Conservation (phyloP, 139 green algal genomes). For the Chlorella sorokiniana region DNA sequence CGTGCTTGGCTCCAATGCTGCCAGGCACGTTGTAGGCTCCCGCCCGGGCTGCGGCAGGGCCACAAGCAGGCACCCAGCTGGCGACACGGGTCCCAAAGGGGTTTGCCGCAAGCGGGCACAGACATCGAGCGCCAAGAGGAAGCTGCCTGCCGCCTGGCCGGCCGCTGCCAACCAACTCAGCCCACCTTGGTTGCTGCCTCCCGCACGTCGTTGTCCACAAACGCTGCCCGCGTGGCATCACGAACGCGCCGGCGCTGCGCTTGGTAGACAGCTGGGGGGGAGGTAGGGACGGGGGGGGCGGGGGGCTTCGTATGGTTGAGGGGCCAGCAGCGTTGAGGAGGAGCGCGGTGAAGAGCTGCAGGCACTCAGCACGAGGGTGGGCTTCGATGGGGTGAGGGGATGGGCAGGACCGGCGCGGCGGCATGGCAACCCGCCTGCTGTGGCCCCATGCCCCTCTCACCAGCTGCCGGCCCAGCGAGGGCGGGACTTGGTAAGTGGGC, state of each 20-base stretch:
- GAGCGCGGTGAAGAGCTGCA: too few species aligned
- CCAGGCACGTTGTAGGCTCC: slow-evolving; percentile 43
- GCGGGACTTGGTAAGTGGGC: slow-evolving; percentile 34
- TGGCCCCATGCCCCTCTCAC: neutral
- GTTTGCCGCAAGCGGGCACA: neutral
- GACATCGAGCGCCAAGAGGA: neutral
- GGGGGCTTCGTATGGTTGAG: too few species aligned
- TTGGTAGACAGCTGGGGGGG: slow-evolving; percentile 48
- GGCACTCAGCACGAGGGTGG: too few species aligned
- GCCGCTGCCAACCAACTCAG: neutral
- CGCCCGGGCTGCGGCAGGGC: slow-evolving; percentile 5
- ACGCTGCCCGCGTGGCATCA: slow-evolving; percentile 45
- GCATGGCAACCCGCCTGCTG: too few species aligned
- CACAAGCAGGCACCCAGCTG: neutral
- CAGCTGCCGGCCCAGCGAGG: slow-evolving; percentile 35
- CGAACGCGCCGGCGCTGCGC: slow-evolving; percentile 33
- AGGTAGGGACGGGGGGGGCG: too few species aligned
- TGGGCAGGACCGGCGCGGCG: too few species aligned
- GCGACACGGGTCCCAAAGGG: neutral
- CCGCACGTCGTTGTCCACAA: slow-evolving; percentile 16
- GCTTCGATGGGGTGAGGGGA: too few species aligned
- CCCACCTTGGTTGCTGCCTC: slow-evolving; percentile 20
- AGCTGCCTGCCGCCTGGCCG: neutral
- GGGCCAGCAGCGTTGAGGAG: too few species aligned
- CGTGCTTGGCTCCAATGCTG: slow-evolving; percentile 29